phyloP scores from a whole-genome alignment of 805 yeast genomes.

The Candida rishiriensis region DNA sequence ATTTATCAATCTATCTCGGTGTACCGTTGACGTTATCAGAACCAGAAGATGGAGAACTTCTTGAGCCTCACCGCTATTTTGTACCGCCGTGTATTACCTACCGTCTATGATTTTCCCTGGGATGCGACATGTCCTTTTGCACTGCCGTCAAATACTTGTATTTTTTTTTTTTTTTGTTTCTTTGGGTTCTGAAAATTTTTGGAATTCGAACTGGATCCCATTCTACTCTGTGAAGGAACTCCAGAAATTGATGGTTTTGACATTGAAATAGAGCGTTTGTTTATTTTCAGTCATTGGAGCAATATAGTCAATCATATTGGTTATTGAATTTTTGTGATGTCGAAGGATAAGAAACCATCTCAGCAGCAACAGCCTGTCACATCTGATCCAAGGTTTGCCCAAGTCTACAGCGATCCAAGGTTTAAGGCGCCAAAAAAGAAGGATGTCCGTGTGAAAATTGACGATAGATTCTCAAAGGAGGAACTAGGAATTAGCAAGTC shows the following conservation, averaged over 20 bases:
- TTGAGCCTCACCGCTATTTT: too few species aligned
- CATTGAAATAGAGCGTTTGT: background rate
- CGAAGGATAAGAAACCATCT: slow-evolving; percentile 5
- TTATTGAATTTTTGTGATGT: background rate
- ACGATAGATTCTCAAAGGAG: slow-evolving; percentile 73
- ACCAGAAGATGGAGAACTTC: too few species aligned
- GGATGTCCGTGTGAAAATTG: slow-evolving; percentile 71
- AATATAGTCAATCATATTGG: too few species aligned
- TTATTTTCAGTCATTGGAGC: too few species aligned
- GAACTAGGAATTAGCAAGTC: slow-evolving; percentile 60
- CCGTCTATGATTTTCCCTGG: too few species aligned
- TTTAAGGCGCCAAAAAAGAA: slow-evolving; percentile 71
- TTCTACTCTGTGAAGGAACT: background rate
- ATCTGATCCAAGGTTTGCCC: slow-evolving; percentile 70
- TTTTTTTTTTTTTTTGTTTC: background rate
- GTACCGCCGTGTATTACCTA: too few species aligned
- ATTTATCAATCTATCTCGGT: too few species aligned
- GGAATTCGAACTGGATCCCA: background rate
- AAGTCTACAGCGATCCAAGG: slow-evolving; percentile 83
- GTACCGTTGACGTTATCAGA: too few species aligned
- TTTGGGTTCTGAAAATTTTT: background rate
- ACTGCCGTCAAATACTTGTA: background rate
- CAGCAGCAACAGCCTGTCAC: slow-evolving; percentile 33
- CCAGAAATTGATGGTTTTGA: background rate
- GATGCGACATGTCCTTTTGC: background rate